Percentiles rank a stretch among this genome's conserved stretches.
phyloP scores from a whole-genome alignment of 2,329 filamentous ascomycete genomes.

The Cladophialophora carrionii region DNA sequence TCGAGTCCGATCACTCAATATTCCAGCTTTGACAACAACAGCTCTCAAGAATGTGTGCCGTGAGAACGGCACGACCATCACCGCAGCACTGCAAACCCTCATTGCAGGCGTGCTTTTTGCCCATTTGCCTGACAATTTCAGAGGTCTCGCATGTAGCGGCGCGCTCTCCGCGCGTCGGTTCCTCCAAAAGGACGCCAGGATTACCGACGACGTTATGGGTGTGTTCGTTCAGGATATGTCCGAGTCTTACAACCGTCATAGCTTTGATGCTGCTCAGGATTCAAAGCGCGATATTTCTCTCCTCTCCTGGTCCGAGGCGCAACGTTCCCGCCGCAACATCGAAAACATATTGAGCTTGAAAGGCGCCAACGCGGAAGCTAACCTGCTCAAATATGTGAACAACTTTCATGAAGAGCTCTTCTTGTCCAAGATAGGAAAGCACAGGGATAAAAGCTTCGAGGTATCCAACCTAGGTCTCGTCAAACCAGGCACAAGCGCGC shows the following conservation, averaged over 20 bases:
- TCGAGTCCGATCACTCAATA: constrained; percentile 12
- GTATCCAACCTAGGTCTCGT: constrained; percentile 54
- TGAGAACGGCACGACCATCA: constrained; percentile 48
- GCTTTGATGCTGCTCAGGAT: constrained; percentile 15
- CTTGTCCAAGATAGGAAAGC: constrained; percentile 45
- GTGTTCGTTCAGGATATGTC: constrained; percentile 45
- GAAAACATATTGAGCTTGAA: constrained; percentile 38
- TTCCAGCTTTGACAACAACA: constrained; percentile 42
- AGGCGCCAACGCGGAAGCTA: constrained; percentile 44
- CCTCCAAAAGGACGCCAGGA: constrained; percentile 40
- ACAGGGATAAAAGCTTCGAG: constrained; percentile 48
- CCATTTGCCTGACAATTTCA: constrained; percentile 41
- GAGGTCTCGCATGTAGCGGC: constrained; percentile 42
- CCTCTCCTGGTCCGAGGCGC: constrained; percentile 43
- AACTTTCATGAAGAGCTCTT: constrained; percentile 48
- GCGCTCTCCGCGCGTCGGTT: constrained; percentile 48
- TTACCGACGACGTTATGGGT: constrained; percentile 46
- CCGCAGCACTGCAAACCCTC: constrained; percentile 47
- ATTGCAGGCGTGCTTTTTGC: constrained; percentile 47
- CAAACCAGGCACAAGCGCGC: constrained; percentile 17
- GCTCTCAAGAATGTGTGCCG: constrained; percentile 44
- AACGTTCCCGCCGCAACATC: constrained; percentile 42
- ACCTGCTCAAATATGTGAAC: constrained; percentile 48
- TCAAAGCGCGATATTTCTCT: constrained; percentile 20
- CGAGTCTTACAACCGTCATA: constrained; percentile 40